Percentiles rank a stretch among this genome's conserved stretches.
phyloP scores from a whole-genome alignment of 2,329 filamentous ascomycete genomes.

The Stagonosporopsis tanaceti region DNA sequence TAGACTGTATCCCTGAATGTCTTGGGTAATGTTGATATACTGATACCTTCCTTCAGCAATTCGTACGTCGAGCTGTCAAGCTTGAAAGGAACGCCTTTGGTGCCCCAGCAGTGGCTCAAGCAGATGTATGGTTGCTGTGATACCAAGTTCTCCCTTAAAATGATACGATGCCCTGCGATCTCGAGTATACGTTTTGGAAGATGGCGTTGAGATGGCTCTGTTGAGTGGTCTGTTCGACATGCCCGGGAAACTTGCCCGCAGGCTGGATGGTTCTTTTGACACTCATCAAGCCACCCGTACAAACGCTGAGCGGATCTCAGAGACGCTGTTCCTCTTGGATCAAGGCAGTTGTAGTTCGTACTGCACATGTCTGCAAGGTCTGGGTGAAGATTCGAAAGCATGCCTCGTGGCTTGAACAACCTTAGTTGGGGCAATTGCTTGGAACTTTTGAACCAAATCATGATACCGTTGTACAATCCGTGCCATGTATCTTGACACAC shows the following conservation, averaged over 20 bases:
- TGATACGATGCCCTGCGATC: not conserved
- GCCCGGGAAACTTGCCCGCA: not conserved
- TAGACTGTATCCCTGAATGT: not conserved
- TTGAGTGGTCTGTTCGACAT: not conserved
- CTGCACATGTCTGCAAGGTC: not conserved
- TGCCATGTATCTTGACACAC: too few species aligned
- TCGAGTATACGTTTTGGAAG: not conserved
- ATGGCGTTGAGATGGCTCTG: not conserved
- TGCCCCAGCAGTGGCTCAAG: not conserved
- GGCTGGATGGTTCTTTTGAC: not conserved
- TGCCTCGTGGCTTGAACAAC: too few species aligned
- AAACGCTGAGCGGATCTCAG: not conserved
- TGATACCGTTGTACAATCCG: too few species aligned
- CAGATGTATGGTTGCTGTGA: not conserved
- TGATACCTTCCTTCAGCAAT: not conserved
- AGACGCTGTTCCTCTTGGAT: not conserved
- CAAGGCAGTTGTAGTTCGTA: not conserved
- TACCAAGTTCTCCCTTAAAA: not conserved
- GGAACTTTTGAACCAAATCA: too few species aligned
- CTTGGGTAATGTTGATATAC: not conserved
- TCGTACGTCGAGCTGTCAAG: not conserved
- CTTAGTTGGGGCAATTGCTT: too few species aligned
- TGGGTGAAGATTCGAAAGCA: too few species aligned
- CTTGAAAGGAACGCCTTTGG: not conserved
- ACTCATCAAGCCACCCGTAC: not conserved